Evolutionary conservation across 225 moss, liverwort and hornwort species (phyloP), one percentile per base, ranked within the genome.

Genomic region (Sphagnum contortum): DNA sequence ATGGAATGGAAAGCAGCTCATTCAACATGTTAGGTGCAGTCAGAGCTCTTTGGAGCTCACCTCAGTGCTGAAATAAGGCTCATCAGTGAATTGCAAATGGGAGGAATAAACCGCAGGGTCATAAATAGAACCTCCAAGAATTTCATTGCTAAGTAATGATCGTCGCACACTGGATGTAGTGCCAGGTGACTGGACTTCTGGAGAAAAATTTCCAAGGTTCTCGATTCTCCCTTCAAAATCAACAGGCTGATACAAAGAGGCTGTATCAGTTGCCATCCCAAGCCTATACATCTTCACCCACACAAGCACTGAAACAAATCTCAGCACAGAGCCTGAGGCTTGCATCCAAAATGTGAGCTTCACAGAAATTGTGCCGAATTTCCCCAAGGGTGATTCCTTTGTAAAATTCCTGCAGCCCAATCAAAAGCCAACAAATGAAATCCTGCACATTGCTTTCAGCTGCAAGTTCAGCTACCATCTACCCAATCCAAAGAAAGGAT

Each of bases 211-310:
- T 59, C 65, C 66, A 53, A 91, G 72, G 53, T 83, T 78, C 45
- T 78, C 59, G 67, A 81, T 78, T 69, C 88, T 78, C 45, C 72
- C 65, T 64, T 83, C 88, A 71, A 87, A 91, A 68, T 91, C 91
- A 13, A 82, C 70, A 8, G 89, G 91, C 56, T 72, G 87, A n/a
- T 81, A 77, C 65, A 75, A 74, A 44, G 72, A 71, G 44, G 74
- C 68, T 48, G 80, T 76, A 59, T 76, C 86, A 54, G 89, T 66
- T 12, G 76, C 73, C 49, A 72, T 62, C 71, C 92, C 92, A 50
- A 95, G 74, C 77, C 89, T 77, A 72, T 91, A 95, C 77, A 95
- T 95, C 83, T 88, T 91, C 52, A 89, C 74, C 91, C 91, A 95
- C 67, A 95, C 58, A 65, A 87, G 74, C 14, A 83, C 85, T 12